These are phyloP conservation scores for Alisma plantagoaquatica DNA, from an alignment of 106 monocot genomes.

Conservation along the genomic window DNA sequence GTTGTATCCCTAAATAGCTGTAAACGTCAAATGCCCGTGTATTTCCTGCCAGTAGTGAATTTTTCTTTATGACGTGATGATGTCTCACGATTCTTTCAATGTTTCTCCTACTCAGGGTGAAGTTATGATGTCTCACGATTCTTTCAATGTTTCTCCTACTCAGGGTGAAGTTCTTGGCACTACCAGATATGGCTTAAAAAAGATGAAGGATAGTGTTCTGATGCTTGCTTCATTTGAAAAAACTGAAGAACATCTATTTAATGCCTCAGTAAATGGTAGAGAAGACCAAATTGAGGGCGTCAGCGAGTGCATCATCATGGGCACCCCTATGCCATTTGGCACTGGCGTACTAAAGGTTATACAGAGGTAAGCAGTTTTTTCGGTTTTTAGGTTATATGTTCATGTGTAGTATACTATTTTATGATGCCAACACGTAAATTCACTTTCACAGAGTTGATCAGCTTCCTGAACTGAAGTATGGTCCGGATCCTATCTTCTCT, in stretches of 20 bases:
- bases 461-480: slow-evolving; percentile 19
- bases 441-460: slow-evolving; percentile 8
- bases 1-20: too few species aligned
- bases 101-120: slow-evolving; percentile 32
- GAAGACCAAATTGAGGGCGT: slow-evolving; percentile 90
- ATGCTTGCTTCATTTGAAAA: slow-evolving; percentile 98
- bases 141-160: slow-evolving; percentile 1
- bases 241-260: slow-evolving; percentile 82
- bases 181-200: slow-evolving; percentile 79
- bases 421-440: not conserved
- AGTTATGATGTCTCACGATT: too few species aligned
- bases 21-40: too few species aligned
- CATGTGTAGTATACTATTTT: too few species aligned
- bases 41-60: too few species aligned
- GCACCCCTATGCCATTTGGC: slow-evolving; percentile 87
- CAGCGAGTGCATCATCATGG: slow-evolving; percentile 93
- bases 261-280: slow-evolving; percentile 73
- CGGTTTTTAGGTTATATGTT: not conserved
- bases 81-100: too few species aligned
- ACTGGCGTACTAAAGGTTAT: slow-evolving; percentile 91
- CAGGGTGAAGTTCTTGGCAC: slow-evolving; percentile 96
- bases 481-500: slow-evolving; percentile 14
- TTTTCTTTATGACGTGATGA: too few species aligned
- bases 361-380: slow-evolving; percentile 54
- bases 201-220: slow-evolving; percentile 95